Evolutionary conservation across 495 filamentous ascomycete genomes (phyloP).

Genomic region (Hypoxylon rickii): DNA sequence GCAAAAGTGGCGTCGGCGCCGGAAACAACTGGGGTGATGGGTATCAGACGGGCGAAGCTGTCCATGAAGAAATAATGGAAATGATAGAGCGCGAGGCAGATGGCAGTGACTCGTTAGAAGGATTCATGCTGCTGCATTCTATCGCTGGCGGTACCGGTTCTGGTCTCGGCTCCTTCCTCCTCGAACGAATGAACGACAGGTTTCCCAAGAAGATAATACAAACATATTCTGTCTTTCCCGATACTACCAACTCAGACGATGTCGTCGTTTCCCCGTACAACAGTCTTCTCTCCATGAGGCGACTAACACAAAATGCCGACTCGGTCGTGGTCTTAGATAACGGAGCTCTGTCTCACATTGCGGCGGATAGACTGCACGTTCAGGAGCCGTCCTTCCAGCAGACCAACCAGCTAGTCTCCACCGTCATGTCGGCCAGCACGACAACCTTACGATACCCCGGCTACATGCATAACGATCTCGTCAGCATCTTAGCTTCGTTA

Average conservation of each 20-base stretch:
- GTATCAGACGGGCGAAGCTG: slow-evolving; percentile 86
- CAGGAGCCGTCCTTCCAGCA: slow-evolving; percentile 94
- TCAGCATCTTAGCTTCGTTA: slow-evolving; percentile 91
- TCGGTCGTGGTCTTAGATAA: slow-evolving; percentile 98
- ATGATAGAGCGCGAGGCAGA: slow-evolving; percentile 99
- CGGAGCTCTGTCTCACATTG: slow-evolving; percentile 89
- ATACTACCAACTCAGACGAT: slow-evolving; percentile 79
- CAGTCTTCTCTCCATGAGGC: slow-evolving; percentile 86
- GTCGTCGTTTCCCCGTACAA: slow-evolving; percentile 99
- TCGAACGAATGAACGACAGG: slow-evolving; percentile 95
- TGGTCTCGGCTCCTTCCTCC: slow-evolving; percentile 87
- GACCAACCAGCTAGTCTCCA: slow-evolving; percentile 96
- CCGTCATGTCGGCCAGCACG: slow-evolving; percentile 97
- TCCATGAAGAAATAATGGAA: slow-evolving; percentile 97
- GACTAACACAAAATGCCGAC: slow-evolving; percentile 93
- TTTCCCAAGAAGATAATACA: slow-evolving; percentile 99
- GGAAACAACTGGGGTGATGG: slow-evolving; percentile 98
- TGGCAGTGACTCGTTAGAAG: slow-evolving; percentile 96
- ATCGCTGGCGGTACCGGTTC: slow-evolving; percentile 97
- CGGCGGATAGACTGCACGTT: slow-evolving; percentile 90
- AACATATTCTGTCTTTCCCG: slow-evolving; percentile 97
- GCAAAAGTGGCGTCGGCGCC: slow-evolving; percentile 87
- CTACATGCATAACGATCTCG: slow-evolving; percentile 99
- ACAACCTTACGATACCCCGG: slow-evolving; percentile 95
- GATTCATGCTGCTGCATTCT: slow-evolving; percentile 97